Percentiles rank a stretch among this genome's conserved stretches.
These are phyloP conservation scores for Coelastrella sp. DNA, from an alignment of 139 green algal genomes.

Conservation along the genomic window DNA sequence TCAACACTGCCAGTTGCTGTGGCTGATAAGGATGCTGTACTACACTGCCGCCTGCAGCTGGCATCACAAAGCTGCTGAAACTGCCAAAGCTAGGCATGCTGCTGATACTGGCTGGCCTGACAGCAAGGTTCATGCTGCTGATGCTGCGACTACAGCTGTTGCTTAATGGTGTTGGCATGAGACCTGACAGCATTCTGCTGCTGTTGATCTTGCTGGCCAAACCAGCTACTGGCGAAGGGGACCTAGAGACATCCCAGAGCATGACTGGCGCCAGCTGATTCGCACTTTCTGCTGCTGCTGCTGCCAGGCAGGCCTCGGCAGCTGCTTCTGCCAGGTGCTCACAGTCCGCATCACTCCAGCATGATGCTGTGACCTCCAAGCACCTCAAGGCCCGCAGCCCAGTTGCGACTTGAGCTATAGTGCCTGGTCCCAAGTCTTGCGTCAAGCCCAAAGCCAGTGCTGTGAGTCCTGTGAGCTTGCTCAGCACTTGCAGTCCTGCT, in stretches of 20 bases:
- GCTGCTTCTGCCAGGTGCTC: conserved; percentile 23
- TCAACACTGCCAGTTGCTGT: conserved; percentile 21
- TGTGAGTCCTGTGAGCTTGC: conserved; percentile 11
- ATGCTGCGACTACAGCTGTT: conserved; percentile 39
- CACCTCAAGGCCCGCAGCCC: conserved; percentile 11
- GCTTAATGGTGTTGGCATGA: not conserved
- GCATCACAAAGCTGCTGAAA: conserved; percentile 1
- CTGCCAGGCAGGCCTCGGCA: not conserved
- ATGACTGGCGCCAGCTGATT: not conserved
- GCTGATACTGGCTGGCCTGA: conserved; percentile 14
- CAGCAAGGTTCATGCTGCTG: conserved; percentile 26
- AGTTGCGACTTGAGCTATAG: not conserved
- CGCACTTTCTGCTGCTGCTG: not conserved
- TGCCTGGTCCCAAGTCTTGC: conserved; percentile 30
- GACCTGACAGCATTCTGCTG: not conserved
- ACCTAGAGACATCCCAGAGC: conserved; percentile 8
- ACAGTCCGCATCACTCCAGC: conserved; percentile 26
- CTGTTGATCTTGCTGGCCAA: conserved; percentile 18
- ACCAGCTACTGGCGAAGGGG: not conserved
- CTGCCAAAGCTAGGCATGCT: conserved; percentile 36
- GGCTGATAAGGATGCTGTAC: not conserved
- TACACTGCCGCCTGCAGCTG: not conserved
- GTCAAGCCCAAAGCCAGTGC: conserved; percentile 31
- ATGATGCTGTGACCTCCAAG: conserved; percentile 20
- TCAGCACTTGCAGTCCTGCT: not conserved